Evolutionary conservation across 2,329 filamentous ascomycete genomes (phyloP), one percentile per base, ranked within the genome.

Genomic region (Lecanosticta acicola): DNA sequence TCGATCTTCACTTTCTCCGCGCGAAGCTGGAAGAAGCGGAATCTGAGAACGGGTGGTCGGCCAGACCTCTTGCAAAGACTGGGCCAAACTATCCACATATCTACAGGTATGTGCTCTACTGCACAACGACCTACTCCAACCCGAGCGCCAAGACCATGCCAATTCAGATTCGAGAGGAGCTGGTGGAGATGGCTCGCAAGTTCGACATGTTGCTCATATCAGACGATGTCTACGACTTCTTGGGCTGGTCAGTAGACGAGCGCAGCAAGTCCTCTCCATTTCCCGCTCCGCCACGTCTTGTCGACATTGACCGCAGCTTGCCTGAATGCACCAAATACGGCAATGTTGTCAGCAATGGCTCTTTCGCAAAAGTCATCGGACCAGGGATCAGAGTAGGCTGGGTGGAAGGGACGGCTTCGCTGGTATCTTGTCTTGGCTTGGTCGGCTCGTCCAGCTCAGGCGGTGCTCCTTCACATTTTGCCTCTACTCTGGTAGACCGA

Each of bases 181-280:
- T 96, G 3, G 81, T 96, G 14, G 71, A 73, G 13, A 67, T 95
- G 3, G 91, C 90, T 0, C 77, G 91, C 45, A 72, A 81, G 47
- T 80, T 84, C 63, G 82, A 96, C 63, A 87, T 87, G 4, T 75
- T 97, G 13, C 68, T 96, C 45, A 75, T 97, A 24, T 79, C 80
- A 35, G 91, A 97, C 68, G 91, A 97, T 64, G 89, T 97, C 8
- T 97, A 97, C 63, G 91, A 97, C 65, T 85, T 91, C 55, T 74
- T 97, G 3, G 85, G 89, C 63, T 96, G 89, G 87, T 57, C 41
- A 39, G 33, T 33, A 3, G 19, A 41, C 14, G 26, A n/a, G 4
- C 13, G 16, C 24, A 38, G n/a, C 16, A 11, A 32, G 14, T 9
- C 20, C 3, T 21, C 24, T 17, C 14, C 20, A 5, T 9, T 10